A percentile compares a stretch with the other conserved stretches of the same genome.
Conservation (phyloP, 1,284 basidiomycete genomes). For the Tylopilus sp. region DNA sequence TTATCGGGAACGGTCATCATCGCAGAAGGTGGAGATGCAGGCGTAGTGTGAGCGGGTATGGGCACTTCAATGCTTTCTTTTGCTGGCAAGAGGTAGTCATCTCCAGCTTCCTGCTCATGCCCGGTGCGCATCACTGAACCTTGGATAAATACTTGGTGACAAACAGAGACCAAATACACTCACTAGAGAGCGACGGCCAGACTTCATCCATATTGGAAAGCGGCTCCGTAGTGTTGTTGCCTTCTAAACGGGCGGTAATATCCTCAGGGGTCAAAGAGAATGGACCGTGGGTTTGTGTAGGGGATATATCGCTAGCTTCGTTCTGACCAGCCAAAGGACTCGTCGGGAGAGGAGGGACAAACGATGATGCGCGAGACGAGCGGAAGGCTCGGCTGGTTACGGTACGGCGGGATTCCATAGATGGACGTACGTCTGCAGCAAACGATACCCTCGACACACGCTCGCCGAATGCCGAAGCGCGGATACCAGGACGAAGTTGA, state of each 20-base stretch:
- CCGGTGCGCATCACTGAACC: conserved; percentile 73
- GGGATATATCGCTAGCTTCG: conserved; percentile 61
- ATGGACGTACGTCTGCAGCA: conserved; percentile 75
- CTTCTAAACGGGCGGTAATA: conserved; percentile 59
- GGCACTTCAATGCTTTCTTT: conserved; percentile 40
- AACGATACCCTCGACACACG: conserved; percentile 77
- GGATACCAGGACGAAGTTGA: conserved; percentile 63
- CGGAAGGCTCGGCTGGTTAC: conserved; percentile 62
- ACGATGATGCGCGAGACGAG: conserved; percentile 58
- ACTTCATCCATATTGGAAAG: conserved; percentile 62
- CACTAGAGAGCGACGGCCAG: conserved; percentile 71
- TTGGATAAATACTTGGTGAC: conserved; percentile 16
- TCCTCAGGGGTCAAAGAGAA: conserved; percentile 74
- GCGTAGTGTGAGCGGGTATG: conserved; percentile 44
- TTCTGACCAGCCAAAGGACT: conserved; percentile 37
- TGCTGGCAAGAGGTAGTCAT: conserved; percentile 55
- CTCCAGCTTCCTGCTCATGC: conserved; percentile 41
- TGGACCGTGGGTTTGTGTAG: conserved; percentile 77
- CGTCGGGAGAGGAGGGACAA: conserved; percentile 65
- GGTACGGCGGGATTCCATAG: conserved; percentile 65
- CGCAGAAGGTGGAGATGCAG: conserved; percentile 52
- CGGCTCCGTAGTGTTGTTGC: conserved; percentile 21
- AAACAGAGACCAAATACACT: conserved; percentile 37
- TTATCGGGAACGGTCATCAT: conserved; percentile 60
- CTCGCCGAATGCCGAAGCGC: conserved; percentile 53